Conservation (phyloP, 306 rosid species). For the Oxytropis ochrocephala region DNA sequence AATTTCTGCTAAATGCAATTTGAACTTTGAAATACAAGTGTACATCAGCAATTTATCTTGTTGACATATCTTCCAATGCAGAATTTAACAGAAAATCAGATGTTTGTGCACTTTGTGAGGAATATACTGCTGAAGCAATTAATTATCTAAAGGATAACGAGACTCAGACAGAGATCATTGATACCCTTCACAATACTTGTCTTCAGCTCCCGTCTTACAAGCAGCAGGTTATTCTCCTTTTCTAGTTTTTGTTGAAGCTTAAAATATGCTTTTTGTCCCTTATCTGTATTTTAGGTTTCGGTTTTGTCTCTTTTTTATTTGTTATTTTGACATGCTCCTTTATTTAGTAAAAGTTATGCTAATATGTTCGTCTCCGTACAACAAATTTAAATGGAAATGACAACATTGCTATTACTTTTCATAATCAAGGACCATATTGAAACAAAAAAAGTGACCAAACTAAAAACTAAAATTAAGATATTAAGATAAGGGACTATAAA, state of each 20-base stretch:
- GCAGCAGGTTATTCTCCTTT: constrained; percentile 38
- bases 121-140: constrained; percentile 50
- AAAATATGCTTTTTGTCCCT: no score
- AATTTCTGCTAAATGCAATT: background rate
- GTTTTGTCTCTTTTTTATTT: no score
- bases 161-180: constrained; percentile 54
- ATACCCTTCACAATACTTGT: constrained; percentile 41
- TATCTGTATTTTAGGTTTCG: no score
- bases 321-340: no score
- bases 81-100: constrained; percentile 32
- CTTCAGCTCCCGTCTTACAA: constrained; percentile 21
- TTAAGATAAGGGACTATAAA: no score
- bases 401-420: no score
- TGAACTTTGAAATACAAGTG: background rate
- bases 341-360: no score
- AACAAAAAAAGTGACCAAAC: no score
- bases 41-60: background rate
- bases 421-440: no score
- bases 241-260: background rate
- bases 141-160: constrained; percentile 50
- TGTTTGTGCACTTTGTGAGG: constrained; percentile 69
- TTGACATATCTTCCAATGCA: constrained; percentile 23
- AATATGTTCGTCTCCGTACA: no score
- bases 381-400: no score
- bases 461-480: no score